phyloP scores from a whole-genome alignment of 225 moss, liverwort and hornwort species.

The Neckera pumila region DNA sequence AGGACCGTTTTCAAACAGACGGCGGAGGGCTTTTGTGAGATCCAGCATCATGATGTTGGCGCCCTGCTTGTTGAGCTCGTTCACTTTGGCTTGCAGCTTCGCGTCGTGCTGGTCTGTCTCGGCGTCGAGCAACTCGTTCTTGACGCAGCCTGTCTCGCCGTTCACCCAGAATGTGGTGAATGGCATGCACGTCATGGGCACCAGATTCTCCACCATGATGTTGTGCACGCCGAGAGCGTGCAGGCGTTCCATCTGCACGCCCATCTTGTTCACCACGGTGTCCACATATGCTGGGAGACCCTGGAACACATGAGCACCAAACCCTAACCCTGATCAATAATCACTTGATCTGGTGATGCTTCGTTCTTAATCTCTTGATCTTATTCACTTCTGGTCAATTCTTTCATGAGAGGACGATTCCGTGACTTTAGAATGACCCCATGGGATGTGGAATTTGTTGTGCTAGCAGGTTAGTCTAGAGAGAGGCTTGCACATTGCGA shows the following conservation, averaged over 20 bases:
- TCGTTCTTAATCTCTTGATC: not conserved
- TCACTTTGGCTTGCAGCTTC: constrained; percentile 25
- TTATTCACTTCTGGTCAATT: not conserved
- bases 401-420: not conserved
- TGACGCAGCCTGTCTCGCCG: constrained; percentile 29
- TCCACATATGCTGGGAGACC: constrained; percentile 13
- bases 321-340: not conserved
- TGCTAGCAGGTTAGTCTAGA: not conserved
- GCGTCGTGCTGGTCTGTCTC: constrained; percentile 29
- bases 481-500: not conserved
- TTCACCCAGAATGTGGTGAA: constrained; percentile 29
- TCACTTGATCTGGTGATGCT: not conserved
- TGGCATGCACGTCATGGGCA: constrained; percentile 49
- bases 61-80: constrained; percentile 6
- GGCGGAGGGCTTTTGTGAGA: constrained; percentile 30
- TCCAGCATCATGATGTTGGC: constrained; percentile 37
- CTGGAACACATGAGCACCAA: not conserved
- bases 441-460: not conserved
- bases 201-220: constrained; percentile 43
- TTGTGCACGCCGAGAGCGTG: constrained; percentile 6
- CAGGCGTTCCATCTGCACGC: constrained; percentile 5
- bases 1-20: constrained; percentile 28
- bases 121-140: constrained; percentile 3
- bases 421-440: not conserved
- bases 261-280: constrained; percentile 33